phyloP scores from a whole-genome alignment of 1,284 basidiomycete species.

The Peniophora sp. region DNA sequence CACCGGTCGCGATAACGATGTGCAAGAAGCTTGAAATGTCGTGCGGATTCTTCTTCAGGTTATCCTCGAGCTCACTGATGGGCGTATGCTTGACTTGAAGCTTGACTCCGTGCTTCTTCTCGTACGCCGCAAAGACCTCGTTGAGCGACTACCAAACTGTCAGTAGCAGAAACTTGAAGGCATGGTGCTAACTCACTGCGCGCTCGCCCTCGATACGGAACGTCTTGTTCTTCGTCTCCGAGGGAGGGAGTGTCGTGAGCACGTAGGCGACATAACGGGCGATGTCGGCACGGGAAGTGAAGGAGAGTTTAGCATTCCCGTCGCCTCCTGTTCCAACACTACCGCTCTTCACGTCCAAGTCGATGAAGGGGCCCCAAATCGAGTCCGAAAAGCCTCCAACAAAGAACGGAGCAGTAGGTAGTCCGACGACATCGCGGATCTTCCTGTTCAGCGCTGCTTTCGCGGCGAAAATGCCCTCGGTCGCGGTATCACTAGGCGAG shows the following conservation, averaged over 20 bases:
- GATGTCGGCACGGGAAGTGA: slow-evolving; percentile 24
- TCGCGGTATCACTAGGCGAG: slow-evolving; percentile 5
- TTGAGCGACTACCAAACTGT: slow-evolving; percentile 7
- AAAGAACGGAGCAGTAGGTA: slow-evolving; percentile 11
- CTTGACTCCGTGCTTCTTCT: slow-evolving; percentile 10
- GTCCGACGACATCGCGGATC: slow-evolving; percentile 4
- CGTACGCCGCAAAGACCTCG: slow-evolving; percentile 9
- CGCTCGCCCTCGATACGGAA: slow-evolving; percentile 32
- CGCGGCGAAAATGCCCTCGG: not conserved
- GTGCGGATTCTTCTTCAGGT: slow-evolving; percentile 2
- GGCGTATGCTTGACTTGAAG: slow-evolving; percentile 8
- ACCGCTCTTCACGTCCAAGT: slow-evolving; percentile 14
- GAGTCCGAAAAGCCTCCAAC: slow-evolving; percentile 7
- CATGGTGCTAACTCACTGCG: slow-evolving; percentile 8
- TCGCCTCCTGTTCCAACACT: slow-evolving; percentile 23
- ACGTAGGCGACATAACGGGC: slow-evolving; percentile 27
- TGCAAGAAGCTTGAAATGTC: slow-evolving; percentile 4
- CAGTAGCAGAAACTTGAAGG: not conserved
- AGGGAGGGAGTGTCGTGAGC: slow-evolving; percentile 21
- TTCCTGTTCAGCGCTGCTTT: slow-evolving; percentile 4
- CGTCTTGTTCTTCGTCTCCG: slow-evolving; percentile 19
- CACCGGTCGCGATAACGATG: not conserved
- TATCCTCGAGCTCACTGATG: slow-evolving; percentile 6
- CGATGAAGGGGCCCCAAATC: slow-evolving; percentile 4
- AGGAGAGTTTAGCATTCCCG: slow-evolving; percentile 22